Evolutionary conservation across 257 asterid genomes (phyloP), one percentile per base, ranked within the genome.

Genomic region (Capsicum pubescens): DNA sequence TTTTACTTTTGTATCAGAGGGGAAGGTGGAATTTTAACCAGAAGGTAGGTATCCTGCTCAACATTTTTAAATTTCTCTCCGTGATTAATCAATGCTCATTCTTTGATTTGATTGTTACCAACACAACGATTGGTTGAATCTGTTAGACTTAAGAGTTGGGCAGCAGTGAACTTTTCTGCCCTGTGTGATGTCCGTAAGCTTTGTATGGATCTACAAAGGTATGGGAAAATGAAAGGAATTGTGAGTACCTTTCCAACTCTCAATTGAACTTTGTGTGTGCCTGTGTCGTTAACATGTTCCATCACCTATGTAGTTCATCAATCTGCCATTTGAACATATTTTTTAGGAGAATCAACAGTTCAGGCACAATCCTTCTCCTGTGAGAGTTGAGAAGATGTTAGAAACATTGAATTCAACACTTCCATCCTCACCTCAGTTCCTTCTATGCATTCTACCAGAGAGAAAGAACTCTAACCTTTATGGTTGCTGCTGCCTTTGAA

Each of bases 21-120:
- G 98, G 97, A 16, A 86, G 91, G 17, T 94, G 98, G 98, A 94
- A 94, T 82, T 92, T 94, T 81, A 94, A 93, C 61, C 86, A 89
- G 42, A 92, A 91, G 95, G 98, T 93, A 88, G 71, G 52, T 3
- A 32, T 3, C 52, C 16, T 58, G 82, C 61, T 79, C 84, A 55
- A 16, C 11, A 48, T 59, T 54, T n/a, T 50, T 15, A 60, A 36
- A 42, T 79, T 66, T 60, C 46, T 42, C 50, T 7, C 26, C 42
- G 11, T 77, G 83, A 36, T 61, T 3, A 39, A 74, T 77, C 69
- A 42, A 60, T 10, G 71, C 78, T 56, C 8, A 14, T 32, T 67
- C 85, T 39, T 83, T 88, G 82, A 86, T 61, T n/a, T 54, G 58
- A 57, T 48, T 68, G 83, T 54, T 72, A n/a, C 70, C 61, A 83